Base-by-base conservation (phyloP, 208 protist genomes). In the Kentomonas sorsogonicus region DNA sequence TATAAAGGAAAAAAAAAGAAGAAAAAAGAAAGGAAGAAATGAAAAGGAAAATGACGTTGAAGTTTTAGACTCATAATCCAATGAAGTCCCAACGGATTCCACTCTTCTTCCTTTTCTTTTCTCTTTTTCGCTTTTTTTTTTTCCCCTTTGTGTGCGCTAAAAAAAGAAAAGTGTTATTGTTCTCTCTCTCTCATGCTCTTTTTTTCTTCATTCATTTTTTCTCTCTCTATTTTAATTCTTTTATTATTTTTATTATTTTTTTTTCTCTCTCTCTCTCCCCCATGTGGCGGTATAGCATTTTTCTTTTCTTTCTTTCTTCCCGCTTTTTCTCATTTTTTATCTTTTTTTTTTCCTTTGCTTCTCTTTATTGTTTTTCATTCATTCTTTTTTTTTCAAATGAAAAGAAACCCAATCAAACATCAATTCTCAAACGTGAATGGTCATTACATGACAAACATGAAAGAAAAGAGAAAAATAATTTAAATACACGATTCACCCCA, bases 121-220 rank as follows among this genome's bases (percentile, higher is more conserved):
- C n/a, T n/a, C n/a, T n/a, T n/a, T n/a, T n/a, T n/a, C n/a, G n/a
- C n/a, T n/a, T n/a, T n/a, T n/a, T n/a, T n/a, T n/a, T n/a, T n/a
- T n/a, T n/a, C n/a, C n/a, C n/a, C n/a, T n/a, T n/a, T n/a, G n/a
- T n/a, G n/a, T n/a, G n/a, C n/a, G n/a, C n/a, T n/a, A n/a, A n/a
- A n/a, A n/a, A n/a, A n/a, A n/a, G n/a, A n/a, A n/a, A n/a, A n/a
- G n/a, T n/a, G n/a, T n/a, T n/a, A n/a, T n/a, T n/a, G n/a, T n/a
- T n/a, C n/a, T n/a, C n/a, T n/a, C n/a, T n/a, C n/a, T n/a, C n/a
- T n/a, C n/a, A n/a, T n/a, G n/a, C n/a, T n/a, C 25, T 48, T 20
- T 26, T 66, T 53, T 59, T 38, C 23, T 36, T 52, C 34, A 47
- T 46, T 60, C 40, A 33, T 46, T 16, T 31, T 23, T 40, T 67